Base-by-base conservation (phyloP, 179 eudicot species). In the Patellifolia procumbens region DNA sequence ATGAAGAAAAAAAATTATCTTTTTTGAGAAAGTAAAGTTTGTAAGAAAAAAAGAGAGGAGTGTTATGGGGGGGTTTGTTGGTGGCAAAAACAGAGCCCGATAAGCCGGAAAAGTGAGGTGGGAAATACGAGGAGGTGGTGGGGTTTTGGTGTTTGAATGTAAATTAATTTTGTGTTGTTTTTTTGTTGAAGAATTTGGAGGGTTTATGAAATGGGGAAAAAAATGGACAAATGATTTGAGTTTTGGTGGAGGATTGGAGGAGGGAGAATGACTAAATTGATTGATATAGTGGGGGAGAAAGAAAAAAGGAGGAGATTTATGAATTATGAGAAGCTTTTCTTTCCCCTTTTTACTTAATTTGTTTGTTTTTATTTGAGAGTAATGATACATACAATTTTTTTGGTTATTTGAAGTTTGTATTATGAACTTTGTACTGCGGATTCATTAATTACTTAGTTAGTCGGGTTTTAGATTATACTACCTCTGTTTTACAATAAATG, bases 161-260 rank as follows among this genome's bases (percentile, higher is more conserved):
- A n/a, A n/a, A n/a, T n/a, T n/a, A n/a, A n/a, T n/a, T n/a, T n/a
- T n/a, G n/a, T n/a, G n/a, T n/a, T n/a, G n/a, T n/a, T n/a, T n/a
- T n/a, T n/a, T n/a, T n/a, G n/a, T n/a, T n/a, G 20, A 70, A 35
- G 4, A 15, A 68, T 68, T 67, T 31, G 31, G 19, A 46, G 78
- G 48, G 64, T 20, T 16, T 17, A 19, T 24, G 63, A 71, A n/a
- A n/a, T n/a, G 24, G 26, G 28, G 34, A 13, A 52, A 70, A 60
- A 28, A 28, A 16, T 22, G 32, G 6, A 13, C 73, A 48, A 68
- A 48, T 29, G 73, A 17, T 68, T 4, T 15, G 43, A 16, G 58
- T 17, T 7, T 15, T 34, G 5, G 6, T 13, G 17, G 12, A 63
- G 10, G 29, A 53, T 20, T 29, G 7, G 59, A 69, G 45, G 34